Evolutionary conservation across 2,329 filamentous ascomycete genomes (phyloP), one percentile per base, ranked within the genome.

Genomic region (Fusarium temperatum): DNA sequence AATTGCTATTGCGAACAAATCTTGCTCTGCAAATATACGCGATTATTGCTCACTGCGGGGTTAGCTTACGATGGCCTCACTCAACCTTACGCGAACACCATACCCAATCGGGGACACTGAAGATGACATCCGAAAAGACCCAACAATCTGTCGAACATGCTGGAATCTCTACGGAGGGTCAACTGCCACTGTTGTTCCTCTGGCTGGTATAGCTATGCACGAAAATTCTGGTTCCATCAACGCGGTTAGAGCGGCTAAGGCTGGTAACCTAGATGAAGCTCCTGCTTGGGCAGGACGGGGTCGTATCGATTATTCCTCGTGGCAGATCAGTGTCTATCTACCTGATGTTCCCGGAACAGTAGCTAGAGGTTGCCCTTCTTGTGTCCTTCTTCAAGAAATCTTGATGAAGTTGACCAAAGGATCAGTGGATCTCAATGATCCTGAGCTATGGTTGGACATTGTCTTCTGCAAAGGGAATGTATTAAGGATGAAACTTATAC

Each of bases 131-230:
- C 60, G 66, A 18, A 55, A 20, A 4, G 63, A 77, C 26, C 62
- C 66, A 8, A 63, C 42, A n/a, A 24, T 66, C 5, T 77, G 75
- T 6, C 48, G 58, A 5, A 66, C 55, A 41, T 77, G 75, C 41
- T 73, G 69, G 67, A 77, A 77, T 44, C 59, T 77, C 8, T 77
- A 68, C 4, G 51, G 54, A 7, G 73, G 75, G 5, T 74, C 73
- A 4, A 72, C 75, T 14, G 42, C 26, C 1, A 63, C 61, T 1
- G 60, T 59, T 20, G 41, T 73, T 12, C 58, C 66, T 7, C 42
- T 75, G 8, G 50, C 63, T 9, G 67, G 70, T 5, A 62, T 77
- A 56, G 60, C 65, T 6, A 73, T 76, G 72, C 74, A 77, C 11
- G 72, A 77, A 7, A 53, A 61, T 12, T 61, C 68, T 4, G 66